These are phyloP conservation scores for Rubroboletus pulcherrimus DNA, from an alignment of 768 basidiomycete genomes.

Conservation along the genomic window DNA sequence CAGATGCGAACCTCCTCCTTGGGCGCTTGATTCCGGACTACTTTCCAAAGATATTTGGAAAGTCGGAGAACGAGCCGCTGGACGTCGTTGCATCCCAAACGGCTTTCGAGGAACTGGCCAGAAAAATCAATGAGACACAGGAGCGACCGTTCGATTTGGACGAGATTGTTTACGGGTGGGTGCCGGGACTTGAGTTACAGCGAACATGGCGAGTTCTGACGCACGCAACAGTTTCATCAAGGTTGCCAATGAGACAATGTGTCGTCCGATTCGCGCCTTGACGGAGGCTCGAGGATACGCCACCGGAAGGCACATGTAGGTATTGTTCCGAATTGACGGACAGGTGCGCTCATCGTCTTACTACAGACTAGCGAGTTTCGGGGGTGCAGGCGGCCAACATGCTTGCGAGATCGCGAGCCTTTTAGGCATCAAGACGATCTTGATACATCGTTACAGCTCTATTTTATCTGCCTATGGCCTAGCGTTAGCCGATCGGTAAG, in stretches of 20 bases:
- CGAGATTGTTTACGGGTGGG: constrained; percentile 86
- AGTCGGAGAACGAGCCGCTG: constrained; percentile 79
- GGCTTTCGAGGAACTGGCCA: constrained; percentile 65
- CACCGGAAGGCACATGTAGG: constrained; percentile 67
- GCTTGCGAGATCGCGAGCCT: constrained; percentile 88
- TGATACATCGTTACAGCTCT: constrained; percentile 89
- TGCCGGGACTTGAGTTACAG: neutral
- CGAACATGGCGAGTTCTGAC: neutral
- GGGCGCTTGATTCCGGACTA: constrained; percentile 86
- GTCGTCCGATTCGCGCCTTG: constrained; percentile 83
- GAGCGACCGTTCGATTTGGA: constrained; percentile 63
- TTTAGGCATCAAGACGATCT: constrained; percentile 81
- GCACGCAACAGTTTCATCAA: constrained; percentile 72
- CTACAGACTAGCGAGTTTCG: constrained; percentile 75
- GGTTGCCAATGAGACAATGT: constrained; percentile 97
- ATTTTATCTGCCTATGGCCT: constrained; percentile 93
- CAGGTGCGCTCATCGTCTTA: neutral
- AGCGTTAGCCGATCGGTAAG: constrained; percentile 77
- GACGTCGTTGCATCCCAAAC: constrained; percentile 66
- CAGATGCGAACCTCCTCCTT: constrained; percentile 88
- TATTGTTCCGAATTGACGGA: neutral
- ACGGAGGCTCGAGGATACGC: constrained; percentile 89
- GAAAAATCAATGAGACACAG: constrained; percentile 65
- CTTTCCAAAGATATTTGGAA: constrained; percentile 95
- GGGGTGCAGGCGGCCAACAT: constrained; percentile 88